Conservation (phyloP, 1,139 yeast genomes). For the Pichia sp. region DNA sequence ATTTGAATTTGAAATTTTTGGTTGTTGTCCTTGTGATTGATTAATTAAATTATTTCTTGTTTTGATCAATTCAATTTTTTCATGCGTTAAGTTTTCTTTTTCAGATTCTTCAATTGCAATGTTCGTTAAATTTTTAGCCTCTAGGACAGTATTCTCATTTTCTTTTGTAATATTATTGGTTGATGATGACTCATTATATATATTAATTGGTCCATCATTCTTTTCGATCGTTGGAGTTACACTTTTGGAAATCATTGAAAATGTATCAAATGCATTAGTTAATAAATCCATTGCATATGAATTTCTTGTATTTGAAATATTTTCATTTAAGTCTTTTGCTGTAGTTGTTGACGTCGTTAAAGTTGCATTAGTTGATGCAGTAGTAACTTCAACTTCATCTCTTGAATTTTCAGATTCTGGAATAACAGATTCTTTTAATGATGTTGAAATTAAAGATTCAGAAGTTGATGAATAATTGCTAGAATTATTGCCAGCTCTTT, state of each 20-base stretch:
- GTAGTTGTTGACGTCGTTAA: not conserved
- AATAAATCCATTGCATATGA: conserved; percentile 14
- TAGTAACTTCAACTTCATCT: not conserved
- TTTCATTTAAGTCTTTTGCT: not conserved
- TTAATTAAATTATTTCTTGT: not conserved
- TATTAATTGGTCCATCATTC: not conserved
- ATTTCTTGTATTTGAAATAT: conserved; percentile 1
- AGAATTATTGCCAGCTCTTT: no score
- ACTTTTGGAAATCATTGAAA: conserved; percentile 10
- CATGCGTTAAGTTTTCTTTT: conserved; percentile 4
- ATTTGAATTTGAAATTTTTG: not conserved
- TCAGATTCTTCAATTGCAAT: conserved; percentile 8
- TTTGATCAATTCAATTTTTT: not conserved
- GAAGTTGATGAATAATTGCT: conserved; percentile 10
- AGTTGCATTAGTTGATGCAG: no score
- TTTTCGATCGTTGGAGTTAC: not conserved
- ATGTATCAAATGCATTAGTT: conserved; percentile 14
- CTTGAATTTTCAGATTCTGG: not conserved
- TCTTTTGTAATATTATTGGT: not conserved
- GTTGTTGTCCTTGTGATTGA: not conserved
- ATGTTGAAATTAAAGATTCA: conserved; percentile 16
- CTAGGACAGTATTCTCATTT: no score
- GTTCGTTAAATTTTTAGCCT: conserved; percentile 21
- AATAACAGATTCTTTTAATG: conserved; percentile 7
- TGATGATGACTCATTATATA: not conserved